phyloP scores from a whole-genome alignment of 2,329 filamentous ascomycete species.

The Paecilomyces sp. region DNA sequence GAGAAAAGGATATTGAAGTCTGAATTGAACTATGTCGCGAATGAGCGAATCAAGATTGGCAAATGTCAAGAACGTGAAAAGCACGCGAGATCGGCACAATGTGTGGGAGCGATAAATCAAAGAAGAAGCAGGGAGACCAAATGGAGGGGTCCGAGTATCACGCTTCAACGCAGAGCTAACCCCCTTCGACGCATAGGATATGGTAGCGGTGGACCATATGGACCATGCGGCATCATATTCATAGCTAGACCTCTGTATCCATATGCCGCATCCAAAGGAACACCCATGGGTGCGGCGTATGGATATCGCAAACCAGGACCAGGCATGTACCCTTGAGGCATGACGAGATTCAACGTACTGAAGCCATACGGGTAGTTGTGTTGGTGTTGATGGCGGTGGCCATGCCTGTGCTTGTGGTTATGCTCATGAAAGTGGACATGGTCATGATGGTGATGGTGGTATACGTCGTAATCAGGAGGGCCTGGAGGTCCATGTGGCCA shows the following conservation, averaged over 20 bases:
- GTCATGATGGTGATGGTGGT: constrained; percentile 1
- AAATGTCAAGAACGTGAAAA: not conserved
- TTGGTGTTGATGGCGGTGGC: not conserved
- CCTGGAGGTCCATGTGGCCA: not conserved
- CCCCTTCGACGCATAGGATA: not conserved
- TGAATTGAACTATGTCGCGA: not conserved
- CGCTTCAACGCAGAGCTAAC: not conserved
- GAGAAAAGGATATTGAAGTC: not conserved
- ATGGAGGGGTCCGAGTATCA: not conserved
- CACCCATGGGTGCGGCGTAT: not conserved
- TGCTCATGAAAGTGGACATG: constrained; percentile 5
- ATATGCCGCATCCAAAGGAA: not conserved
- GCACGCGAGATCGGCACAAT: not conserved
- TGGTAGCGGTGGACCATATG: constrained; percentile 1
- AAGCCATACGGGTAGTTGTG: not conserved
- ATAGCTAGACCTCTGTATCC: not conserved
- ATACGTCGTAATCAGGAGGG: not conserved
- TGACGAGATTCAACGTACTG: not conserved
- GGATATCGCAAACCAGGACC: not conserved
- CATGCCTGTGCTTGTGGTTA: not conserved
- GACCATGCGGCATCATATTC: not conserved
- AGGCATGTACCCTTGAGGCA: not conserved
- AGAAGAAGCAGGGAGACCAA: not conserved
- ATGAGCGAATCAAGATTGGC: not conserved
- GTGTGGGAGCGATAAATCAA: not conserved